Evolutionary conservation across 2,329 filamentous ascomycete genomes (phyloP).

Genomic region (Botryosphaeria dothidea): DNA sequence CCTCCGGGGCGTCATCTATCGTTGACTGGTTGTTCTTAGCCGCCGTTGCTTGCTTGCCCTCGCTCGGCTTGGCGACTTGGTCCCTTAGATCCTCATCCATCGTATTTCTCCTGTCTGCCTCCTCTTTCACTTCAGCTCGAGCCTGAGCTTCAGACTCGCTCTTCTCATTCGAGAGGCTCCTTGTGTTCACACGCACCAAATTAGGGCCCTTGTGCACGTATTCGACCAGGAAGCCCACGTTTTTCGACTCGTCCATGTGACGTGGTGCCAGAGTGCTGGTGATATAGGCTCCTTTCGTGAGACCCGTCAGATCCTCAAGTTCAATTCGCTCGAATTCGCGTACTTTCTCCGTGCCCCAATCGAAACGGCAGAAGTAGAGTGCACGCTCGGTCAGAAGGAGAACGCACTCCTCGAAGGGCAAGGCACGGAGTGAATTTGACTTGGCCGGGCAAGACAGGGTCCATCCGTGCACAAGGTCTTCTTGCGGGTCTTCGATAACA

Average conservation of each 20-base stretch:
- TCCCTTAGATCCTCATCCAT: constrained; percentile 11
- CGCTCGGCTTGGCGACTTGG: not conserved
- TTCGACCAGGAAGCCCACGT: constrained; percentile 79
- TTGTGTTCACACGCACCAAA: constrained; percentile 80
- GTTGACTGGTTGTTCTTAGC: not conserved
- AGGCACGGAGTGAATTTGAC: constrained; percentile 65
- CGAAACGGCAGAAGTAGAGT: constrained; percentile 85
- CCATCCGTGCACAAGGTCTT: constrained; percentile 89
- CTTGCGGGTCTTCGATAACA: constrained; percentile 72
- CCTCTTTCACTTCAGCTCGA: constrained; percentile 20
- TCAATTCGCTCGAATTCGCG: constrained; percentile 86
- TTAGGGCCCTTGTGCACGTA: constrained; percentile 72
- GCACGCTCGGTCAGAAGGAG: constrained; percentile 82
- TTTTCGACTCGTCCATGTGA: constrained; percentile 75
- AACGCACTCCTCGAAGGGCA: constrained; percentile 85
- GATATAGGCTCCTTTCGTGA: constrained; percentile 85
- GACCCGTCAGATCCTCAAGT: constrained; percentile 68
- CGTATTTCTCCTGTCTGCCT: constrained; percentile 23
- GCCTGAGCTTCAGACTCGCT: constrained; percentile 43
- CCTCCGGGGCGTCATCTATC: not conserved
- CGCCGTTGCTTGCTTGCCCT: constrained; percentile 5
- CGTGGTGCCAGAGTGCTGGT: constrained; percentile 79
- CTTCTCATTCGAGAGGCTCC: constrained; percentile 63
- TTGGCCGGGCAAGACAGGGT: constrained; percentile 76
- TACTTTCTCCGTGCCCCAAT: constrained; percentile 95